Conservation (phyloP, 2,329 filamentous ascomycete genomes). For the Grosmannia penicillata region DNA sequence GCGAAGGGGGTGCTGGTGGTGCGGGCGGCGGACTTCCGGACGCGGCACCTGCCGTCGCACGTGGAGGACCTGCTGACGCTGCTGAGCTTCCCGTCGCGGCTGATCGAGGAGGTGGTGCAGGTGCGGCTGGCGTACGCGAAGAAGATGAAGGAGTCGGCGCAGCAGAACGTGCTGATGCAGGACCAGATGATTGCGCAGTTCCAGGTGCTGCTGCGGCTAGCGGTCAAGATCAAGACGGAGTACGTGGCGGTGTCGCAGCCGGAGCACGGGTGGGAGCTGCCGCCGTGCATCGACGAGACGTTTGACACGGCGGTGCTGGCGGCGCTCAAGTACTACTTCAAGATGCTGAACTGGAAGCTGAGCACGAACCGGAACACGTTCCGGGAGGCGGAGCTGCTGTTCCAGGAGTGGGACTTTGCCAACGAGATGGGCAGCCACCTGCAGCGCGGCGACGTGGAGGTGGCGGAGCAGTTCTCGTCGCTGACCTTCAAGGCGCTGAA, state of each 20-base stretch:
- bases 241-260: constrained; percentile 73
- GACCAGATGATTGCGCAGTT: constrained; percentile 98
- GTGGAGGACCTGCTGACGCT: constrained; percentile 91
- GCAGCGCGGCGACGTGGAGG: constrained; percentile 88
- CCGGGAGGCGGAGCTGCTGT: constrained; percentile 93
- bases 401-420: constrained; percentile 96
- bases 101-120: constrained; percentile 93
- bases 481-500: constrained; percentile 86
- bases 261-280: constrained; percentile 86
- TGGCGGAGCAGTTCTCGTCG: constrained; percentile 92
- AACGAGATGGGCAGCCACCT: constrained; percentile 85
- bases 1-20: constrained; percentile 82
- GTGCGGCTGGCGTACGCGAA: constrained; percentile 82
- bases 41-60: constrained; percentile 84
- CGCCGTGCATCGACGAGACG: constrained; percentile 90
- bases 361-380: constrained; percentile 98
- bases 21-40: constrained; percentile 71
- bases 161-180: constrained; percentile 84
- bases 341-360: constrained; percentile 95
- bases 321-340: constrained; percentile 94
- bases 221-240: constrained; percentile 81
- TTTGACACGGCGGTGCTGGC: constrained; percentile 88
- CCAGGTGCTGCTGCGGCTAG: constrained; percentile 79
- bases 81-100: constrained; percentile 90
- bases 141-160: constrained; percentile 88